Percentiles rank a stretch among this genome's conserved stretches.
Conservation (phyloP, 306 rosid species). For the Castanospermum australe region DNA sequence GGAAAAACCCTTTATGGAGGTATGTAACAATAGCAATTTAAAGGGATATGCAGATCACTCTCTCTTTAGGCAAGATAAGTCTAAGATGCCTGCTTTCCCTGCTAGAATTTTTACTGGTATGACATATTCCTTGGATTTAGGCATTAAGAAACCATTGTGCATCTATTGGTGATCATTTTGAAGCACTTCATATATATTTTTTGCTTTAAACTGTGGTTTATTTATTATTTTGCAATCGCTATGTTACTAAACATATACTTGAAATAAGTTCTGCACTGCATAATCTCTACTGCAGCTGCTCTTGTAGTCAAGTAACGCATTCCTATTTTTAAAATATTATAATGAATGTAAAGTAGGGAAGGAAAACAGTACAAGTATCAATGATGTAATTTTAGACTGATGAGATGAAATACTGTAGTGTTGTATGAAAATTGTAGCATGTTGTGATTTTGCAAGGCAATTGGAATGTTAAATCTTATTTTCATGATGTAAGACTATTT, state of each 20-base stretch:
- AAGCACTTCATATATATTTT: not conserved
- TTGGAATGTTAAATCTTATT: constrained; percentile 10
- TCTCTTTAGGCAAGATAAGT: not conserved
- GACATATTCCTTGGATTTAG: constrained; percentile 17
- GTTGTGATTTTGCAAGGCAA: constrained; percentile 1
- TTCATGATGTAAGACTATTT: not conserved
- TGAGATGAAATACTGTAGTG: not conserved
- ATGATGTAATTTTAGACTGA: not conserved
- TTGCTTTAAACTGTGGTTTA: not conserved
- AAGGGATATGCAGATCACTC: not conserved
- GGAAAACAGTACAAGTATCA: not conserved
- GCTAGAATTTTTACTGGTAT: constrained; percentile 3
- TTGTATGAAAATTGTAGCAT: not conserved
- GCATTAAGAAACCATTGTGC: not conserved
- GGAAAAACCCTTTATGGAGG: constrained; percentile 40
- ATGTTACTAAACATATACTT: not conserved
- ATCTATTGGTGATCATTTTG: not conserved
- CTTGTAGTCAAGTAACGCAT: not conserved
- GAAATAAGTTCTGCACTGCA: constrained; percentile 5
- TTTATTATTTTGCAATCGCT: not conserved
- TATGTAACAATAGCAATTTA: constrained; percentile 24
- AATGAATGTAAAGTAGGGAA: constrained; percentile 4
- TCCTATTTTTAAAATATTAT: not conserved
- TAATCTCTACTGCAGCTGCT: constrained; percentile 7
- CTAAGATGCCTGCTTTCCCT: constrained; percentile 16